Evolutionary conservation across 768 basidiomycete species (phyloP).

Genomic region (Lentinus brumalis): DNA sequence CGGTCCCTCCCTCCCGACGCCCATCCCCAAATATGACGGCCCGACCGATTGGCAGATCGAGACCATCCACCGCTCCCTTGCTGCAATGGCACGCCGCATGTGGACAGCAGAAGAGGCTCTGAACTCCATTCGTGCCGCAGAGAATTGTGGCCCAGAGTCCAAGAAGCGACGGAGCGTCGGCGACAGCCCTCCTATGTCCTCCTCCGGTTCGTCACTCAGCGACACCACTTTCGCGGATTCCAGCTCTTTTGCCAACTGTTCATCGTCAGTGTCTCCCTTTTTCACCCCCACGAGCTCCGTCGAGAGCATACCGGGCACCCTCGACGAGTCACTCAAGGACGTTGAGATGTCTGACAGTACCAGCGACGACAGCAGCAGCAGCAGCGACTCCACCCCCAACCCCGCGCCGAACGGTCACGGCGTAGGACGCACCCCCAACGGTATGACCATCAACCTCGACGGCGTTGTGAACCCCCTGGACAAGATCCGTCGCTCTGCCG

Average conservation of each 20-base stretch:
- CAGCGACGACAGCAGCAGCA: conserved; percentile 17
- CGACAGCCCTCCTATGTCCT: conserved; percentile 30
- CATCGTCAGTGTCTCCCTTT: conserved; percentile 25
- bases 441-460: conserved; percentile 56
- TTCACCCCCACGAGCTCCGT: conserved; percentile 29
- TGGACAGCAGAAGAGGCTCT: conserved; percentile 54
- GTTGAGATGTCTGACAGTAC: conserved; percentile 23
- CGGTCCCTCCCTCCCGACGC: conserved; percentile 47
- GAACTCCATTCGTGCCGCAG: conserved; percentile 42
- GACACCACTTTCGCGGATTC: conserved; percentile 17
- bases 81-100: conserved; percentile 54
- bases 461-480: conserved; percentile 39
- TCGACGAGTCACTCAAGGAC: conserved; percentile 24
- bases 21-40: conserved; percentile 56
- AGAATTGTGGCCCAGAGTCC: conserved; percentile 41
- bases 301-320: conserved; percentile 25
- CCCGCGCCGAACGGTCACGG: conserved; percentile 12
- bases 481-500: conserved; percentile 20
- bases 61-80: conserved; percentile 53
- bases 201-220: conserved; percentile 21
- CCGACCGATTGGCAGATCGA: conserved; percentile 61
- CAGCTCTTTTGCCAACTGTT: conserved; percentile 18
- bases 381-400: conserved; percentile 25
- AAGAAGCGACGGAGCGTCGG: conserved; percentile 47
- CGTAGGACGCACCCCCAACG: conserved; percentile 31